A percentile compares a stretch with the other conserved stretches of the same genome.
Evolutionary conservation across 306 rosid genomes (phyloP).

Genomic region (Vigna trinervia): DNA sequence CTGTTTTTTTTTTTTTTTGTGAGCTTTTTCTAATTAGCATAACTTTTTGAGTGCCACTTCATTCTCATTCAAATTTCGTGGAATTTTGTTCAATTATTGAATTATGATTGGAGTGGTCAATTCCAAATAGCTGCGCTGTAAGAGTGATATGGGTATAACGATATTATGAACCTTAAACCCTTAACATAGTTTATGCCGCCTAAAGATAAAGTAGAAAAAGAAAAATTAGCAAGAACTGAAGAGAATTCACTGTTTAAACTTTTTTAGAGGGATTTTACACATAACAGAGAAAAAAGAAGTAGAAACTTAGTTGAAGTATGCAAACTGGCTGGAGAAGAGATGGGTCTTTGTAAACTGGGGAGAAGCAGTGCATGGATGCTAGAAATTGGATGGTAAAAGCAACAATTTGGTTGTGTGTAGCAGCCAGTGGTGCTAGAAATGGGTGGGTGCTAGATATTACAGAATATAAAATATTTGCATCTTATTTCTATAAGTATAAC

Average conservation of each 20-base stretch:
- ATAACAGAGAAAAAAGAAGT: not conserved
- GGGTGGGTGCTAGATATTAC: no score
- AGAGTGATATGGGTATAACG: not conserved
- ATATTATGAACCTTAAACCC: not conserved
- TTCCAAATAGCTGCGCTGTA: not conserved
- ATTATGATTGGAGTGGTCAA: not conserved
- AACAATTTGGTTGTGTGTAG: not conserved
- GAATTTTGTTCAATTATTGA: not conserved
- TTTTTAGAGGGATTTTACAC: not conserved
- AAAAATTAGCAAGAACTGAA: not conserved
- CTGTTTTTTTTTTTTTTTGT: not conserved
- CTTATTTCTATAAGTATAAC: no score
- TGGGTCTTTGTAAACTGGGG: no score
- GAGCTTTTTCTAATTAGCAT: not conserved
- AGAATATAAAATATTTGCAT: not conserved
- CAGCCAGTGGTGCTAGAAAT: not conserved
- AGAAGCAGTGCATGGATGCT: no score
- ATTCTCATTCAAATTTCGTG: not conserved
- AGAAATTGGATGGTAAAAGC: not conserved
- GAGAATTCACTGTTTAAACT: not conserved
- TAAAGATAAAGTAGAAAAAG: not conserved
- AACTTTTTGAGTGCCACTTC: not conserved
- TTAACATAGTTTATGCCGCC: not conserved
- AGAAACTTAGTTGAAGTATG: not conserved
- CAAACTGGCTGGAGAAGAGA: not conserved